phyloP scores from a whole-genome alignment of 345 rosid species.

The Populus deltoides region DNA sequence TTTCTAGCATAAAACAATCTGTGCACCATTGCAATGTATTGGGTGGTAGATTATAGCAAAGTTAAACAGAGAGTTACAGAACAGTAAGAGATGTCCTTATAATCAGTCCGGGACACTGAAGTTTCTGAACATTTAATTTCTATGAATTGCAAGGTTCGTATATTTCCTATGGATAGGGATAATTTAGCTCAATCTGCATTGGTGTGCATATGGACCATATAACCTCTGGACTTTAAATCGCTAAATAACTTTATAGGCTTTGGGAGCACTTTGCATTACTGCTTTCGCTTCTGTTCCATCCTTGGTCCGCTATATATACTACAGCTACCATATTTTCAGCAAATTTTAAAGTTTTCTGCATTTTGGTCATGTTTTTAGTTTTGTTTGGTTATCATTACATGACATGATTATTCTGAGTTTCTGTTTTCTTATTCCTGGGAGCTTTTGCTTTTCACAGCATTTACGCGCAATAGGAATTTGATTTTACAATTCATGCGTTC shows the following conservation, averaged over 20 bases:
- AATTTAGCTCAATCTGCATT: background rate
- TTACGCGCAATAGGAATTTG: background rate
- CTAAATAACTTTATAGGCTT: background rate
- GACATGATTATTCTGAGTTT: background rate
- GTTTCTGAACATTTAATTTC: background rate
- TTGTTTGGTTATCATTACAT: background rate
- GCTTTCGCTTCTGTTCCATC: background rate
- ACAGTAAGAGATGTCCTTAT: background rate
- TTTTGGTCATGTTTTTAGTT: no score
- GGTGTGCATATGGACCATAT: background rate
- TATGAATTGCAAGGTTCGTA: background rate
- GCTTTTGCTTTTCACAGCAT: background rate
- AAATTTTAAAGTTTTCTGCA: background rate
- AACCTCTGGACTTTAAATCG: background rate
- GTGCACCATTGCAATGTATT: background rate
- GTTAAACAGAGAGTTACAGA: background rate
- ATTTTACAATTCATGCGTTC: background rate
- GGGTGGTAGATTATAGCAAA: background rate
- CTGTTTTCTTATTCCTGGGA: background rate
- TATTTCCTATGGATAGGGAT: background rate
- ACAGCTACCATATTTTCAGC: background rate
- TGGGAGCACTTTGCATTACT: background rate
- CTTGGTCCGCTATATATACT: background rate
- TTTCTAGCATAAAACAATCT: background rate
- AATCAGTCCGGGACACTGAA: background rate